Evolutionary conservation across 345 rosid species (phyloP).

Genomic region (Melaleuca alternifolia): DNA sequence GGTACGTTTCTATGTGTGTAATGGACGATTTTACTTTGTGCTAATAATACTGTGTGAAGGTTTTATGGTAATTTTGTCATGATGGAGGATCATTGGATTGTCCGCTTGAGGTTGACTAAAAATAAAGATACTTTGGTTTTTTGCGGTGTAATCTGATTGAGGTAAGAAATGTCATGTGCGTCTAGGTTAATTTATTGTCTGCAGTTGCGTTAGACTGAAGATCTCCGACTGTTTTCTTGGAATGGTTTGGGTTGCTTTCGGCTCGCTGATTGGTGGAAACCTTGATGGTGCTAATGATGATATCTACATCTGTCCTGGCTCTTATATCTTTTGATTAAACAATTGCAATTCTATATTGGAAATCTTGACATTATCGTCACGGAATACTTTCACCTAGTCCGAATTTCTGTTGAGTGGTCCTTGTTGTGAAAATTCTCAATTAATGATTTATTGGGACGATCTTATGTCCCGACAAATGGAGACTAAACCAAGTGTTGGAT

Average conservation of each 20-base stretch:
- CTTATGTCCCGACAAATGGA: not conserved
- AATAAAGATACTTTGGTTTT: not conserved
- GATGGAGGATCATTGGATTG: not conserved
- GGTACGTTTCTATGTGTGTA: constrained; percentile 31
- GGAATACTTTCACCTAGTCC: not conserved
- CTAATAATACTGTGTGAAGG: not conserved
- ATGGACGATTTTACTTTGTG: not conserved
- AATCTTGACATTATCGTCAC: not conserved
- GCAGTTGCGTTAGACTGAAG: not conserved
- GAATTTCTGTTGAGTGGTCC: not conserved
- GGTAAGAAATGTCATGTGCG: not conserved
- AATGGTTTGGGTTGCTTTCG: not conserved
- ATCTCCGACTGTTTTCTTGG: not conserved
- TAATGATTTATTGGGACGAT: not conserved
- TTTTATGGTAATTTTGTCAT: not conserved
- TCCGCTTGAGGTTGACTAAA: not conserved
- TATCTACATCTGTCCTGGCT: not conserved
- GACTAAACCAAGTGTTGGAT: constrained; percentile 13
- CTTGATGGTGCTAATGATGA: not conserved
- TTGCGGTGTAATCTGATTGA: not conserved
- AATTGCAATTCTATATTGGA: not conserved
- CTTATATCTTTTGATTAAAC: not conserved
- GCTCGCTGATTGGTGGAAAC: not conserved
- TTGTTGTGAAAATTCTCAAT: not conserved
- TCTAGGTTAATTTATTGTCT: not conserved